phyloP scores from a whole-genome alignment of 1,139 yeast species.

The Suhomyces guaymorum region DNA sequence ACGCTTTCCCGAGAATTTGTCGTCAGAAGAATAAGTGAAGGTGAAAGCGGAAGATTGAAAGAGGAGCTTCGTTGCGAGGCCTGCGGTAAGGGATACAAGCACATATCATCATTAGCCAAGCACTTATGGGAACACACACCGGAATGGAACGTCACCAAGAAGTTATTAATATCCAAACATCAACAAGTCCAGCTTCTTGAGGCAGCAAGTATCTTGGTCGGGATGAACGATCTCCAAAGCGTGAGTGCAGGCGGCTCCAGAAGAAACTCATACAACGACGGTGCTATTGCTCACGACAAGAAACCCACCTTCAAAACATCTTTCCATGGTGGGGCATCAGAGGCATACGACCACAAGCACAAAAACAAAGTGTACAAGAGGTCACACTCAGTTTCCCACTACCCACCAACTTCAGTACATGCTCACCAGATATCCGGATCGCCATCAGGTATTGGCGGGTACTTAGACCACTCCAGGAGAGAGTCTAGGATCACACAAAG shows the following conservation, averaged over 20 bases:
- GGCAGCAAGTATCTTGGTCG: slow-evolving; percentile 83
- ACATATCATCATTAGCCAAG: slow-evolving; percentile 76
- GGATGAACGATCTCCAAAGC: slow-evolving; percentile 59
- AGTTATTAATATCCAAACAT: slow-evolving; percentile 78
- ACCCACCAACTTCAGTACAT: slow-evolving; percentile 16
- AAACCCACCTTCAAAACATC: slow-evolving; percentile 8
- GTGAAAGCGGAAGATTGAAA: slow-evolving; percentile 79
- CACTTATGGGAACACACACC: slow-evolving; percentile 83
- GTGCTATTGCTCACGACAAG: not conserved
- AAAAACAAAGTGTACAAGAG: slow-evolving; percentile 9
- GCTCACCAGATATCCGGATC: slow-evolving; percentile 10
- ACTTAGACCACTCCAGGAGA: slow-evolving; percentile 19
- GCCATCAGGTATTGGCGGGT: slow-evolving; percentile 21
- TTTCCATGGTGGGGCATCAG: slow-evolving; percentile 6
- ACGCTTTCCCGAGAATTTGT: slow-evolving; percentile 71
- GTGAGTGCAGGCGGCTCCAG: slow-evolving; percentile 14
- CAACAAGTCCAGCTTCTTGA: slow-evolving; percentile 87
- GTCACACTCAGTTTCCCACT: slow-evolving; percentile 16
- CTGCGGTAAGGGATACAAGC: slow-evolving; percentile 88
- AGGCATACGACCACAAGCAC: slow-evolving; percentile 4
- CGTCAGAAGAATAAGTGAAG: slow-evolving; percentile 79
- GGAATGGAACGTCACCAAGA: slow-evolving; percentile 86
- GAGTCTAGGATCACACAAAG: slow-evolving; percentile 2
- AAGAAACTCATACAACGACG: slow-evolving; percentile 16
- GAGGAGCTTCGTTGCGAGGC: slow-evolving; percentile 86